Evolutionary conservation across 1,139 yeast genomes (phyloP).

Genomic region (Suhomyces ambrosiae): DNA sequence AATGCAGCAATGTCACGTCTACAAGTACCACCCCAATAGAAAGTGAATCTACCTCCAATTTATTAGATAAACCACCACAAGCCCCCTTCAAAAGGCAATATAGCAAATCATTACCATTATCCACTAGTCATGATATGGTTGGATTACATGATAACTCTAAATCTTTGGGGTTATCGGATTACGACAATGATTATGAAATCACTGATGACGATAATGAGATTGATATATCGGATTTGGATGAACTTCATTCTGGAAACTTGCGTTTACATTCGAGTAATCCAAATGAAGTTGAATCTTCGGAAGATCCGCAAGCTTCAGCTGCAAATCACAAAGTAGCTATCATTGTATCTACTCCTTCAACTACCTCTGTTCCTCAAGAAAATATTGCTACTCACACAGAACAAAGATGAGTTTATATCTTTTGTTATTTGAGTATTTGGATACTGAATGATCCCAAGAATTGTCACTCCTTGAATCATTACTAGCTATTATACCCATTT

Average conservation of each 20-base stretch:
- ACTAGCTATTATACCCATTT: conserved; percentile 2
- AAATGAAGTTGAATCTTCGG: conserved; percentile 1
- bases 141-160: conserved; percentile 27
- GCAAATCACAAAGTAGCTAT: conserved; percentile 22
- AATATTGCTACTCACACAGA: conserved; percentile 1
- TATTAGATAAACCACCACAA: conserved; percentile 19
- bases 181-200: conserved; percentile 33
- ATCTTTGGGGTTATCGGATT: conserved; percentile 24
- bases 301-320: not conserved
- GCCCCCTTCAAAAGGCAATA: conserved; percentile 47
- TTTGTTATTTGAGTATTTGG: conserved; percentile 2
- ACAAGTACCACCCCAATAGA: conserved; percentile 24
- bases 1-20: conserved; percentile 19
- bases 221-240: conserved; percentile 23
- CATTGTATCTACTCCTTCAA: conserved; percentile 29
- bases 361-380: conserved; percentile 11
- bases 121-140: conserved; percentile 53
- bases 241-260: conserved; percentile 13
- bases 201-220: conserved; percentile 32
- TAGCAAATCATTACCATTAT: conserved; percentile 60
- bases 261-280: conserved; percentile 7
- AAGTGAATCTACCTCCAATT: conserved; percentile 10
- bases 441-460: too few relatives aligned
- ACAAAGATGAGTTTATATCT: conserved; percentile 7
- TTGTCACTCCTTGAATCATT: too few relatives aligned